Base-by-base conservation (phyloP, 2,329 filamentous ascomycete species). In the Akanthomyces lecanii region DNA sequence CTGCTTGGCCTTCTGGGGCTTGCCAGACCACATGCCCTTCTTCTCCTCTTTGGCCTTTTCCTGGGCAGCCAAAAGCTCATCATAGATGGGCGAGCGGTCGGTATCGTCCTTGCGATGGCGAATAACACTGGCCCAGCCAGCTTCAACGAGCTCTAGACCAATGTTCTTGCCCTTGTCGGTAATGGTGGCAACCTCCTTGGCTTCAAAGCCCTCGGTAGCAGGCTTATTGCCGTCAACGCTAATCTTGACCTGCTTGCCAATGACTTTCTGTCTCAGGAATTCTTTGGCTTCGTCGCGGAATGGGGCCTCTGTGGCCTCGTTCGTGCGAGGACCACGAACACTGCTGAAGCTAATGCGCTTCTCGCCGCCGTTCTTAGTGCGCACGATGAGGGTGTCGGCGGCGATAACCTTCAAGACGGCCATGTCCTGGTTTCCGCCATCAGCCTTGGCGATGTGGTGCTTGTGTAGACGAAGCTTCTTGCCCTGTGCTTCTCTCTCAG, bases 211-310 rank as follows among this genome's bases (percentile, higher is more conserved):
- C 66, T 97, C 94, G 2, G 83, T 89, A 2, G 92, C 92, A 50
- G 94, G 89, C 77, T 95, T 93, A 75, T 91, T 92, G 63, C 95
- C 95, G 73, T 99, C 93, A 64, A 97, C 87, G 61, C 85, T 89
- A 63, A 97, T 86, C 74, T 89, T 91, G 67, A 98, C 92, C 68
- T 97, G 91, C 81, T 99, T 99, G 65, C 93, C 95, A 71, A 99
- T 99, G 38, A 97, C 77, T 75, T 89, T 92, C 82, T 97, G 97
- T 62, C 95, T 88, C 67, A 98, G 76, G 73, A 94, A 98, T 74
- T 99, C 95, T 81, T 99, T 99, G 38, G 95, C 94, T 73, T 97
- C 94, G 14, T 95, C 90, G 68, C 87, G 85, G 81, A 94, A 99
- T 0, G 92, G 92, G 47, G 91, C 85, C 76, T 98, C 94, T 63